These are phyloP conservation scores for Calophaca sinica DNA, from an alignment of 306 rosid genomes.

Conservation along the genomic window DNA sequence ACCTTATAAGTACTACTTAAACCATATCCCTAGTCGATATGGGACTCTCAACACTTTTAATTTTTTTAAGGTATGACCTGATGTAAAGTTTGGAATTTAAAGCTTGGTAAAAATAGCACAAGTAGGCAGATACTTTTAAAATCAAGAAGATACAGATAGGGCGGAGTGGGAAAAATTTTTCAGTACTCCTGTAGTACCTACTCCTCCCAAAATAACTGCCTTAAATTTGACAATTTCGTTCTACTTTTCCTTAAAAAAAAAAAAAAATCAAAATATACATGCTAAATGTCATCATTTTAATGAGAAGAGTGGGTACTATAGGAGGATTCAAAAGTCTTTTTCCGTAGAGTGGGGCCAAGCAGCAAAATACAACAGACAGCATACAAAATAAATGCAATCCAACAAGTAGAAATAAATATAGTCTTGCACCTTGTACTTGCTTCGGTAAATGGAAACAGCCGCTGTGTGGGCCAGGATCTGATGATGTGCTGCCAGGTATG, in stretches of 20 bases:
- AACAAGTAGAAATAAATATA: conserved; percentile 8
- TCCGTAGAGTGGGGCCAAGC: not conserved
- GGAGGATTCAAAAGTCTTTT: not conserved
- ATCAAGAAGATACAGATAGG: conserved; percentile 3
- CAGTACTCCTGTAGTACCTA: not conserved
- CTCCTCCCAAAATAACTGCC: not conserved
- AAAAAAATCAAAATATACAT: not conserved
- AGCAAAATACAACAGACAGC: conserved; percentile 12
- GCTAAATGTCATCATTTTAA: not conserved
- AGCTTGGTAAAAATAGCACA: not conserved
- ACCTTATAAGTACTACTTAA: too few relatives aligned
- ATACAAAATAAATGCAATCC: conserved; percentile 3
- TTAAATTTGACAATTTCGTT: not conserved
- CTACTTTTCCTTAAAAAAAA: not conserved
- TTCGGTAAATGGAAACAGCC: conserved; percentile 71
- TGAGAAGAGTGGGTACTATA: not conserved
- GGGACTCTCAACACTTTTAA: too few relatives aligned
- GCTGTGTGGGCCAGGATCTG: conserved; percentile 85
- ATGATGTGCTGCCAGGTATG: conserved; percentile 78
- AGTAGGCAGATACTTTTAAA: conserved; percentile 10
- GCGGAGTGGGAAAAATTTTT: not conserved
- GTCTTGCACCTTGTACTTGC: conserved; percentile 72
- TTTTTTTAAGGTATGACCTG: too few relatives aligned
- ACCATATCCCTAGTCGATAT: too few relatives aligned
- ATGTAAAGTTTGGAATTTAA: too few relatives aligned